Percentiles rank a stretch among this genome's conserved stretches.
Conservation (phyloP, 2,329 filamentous ascomycete genomes). For the Hypoxylon sp. region DNA sequence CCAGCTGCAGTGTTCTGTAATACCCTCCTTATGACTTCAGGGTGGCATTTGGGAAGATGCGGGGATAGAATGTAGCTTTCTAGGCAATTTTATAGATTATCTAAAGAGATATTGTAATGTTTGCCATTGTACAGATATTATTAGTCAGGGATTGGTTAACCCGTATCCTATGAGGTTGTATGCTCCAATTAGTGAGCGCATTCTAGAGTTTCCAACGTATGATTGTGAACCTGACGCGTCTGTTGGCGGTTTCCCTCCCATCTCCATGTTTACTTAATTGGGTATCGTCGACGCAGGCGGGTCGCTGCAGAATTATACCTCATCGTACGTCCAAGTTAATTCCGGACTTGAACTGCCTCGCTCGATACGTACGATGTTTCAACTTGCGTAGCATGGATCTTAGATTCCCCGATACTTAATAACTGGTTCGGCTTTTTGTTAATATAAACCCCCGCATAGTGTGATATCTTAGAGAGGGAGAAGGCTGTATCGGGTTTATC, state of each 20-base stretch:
- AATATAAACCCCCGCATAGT: constrained; percentile 1
- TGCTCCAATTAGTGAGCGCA: constrained; percentile 35
- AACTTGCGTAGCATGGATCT: constrained; percentile 3
- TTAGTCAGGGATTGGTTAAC: constrained; percentile 33
- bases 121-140: constrained; percentile 29
- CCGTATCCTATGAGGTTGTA: constrained; percentile 28
- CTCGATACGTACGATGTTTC: constrained; percentile 21
- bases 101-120: constrained; percentile 33
- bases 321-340: constrained; percentile 17
- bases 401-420: background rate
- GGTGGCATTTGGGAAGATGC: constrained; percentile 27
- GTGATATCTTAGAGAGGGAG: constrained; percentile 6
- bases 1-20: constrained; percentile 11
- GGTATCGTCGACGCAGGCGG: constrained; percentile 18
- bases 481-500: constrained; percentile 3
- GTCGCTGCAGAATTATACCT: constrained; percentile 17
- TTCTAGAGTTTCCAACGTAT: constrained; percentile 33
- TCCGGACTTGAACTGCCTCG: constrained; percentile 22
- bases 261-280: constrained; percentile 16
- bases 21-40: constrained; percentile 9
- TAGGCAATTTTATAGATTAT: constrained; percentile 12
- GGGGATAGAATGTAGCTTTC: constrained; percentile 25
- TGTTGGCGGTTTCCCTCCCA: constrained; percentile 22
- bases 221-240: constrained; percentile 26
- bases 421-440: background rate